Base-by-base conservation (phyloP, 202 grass and related monocot genomes). In the Elaeis oleifera region DNA sequence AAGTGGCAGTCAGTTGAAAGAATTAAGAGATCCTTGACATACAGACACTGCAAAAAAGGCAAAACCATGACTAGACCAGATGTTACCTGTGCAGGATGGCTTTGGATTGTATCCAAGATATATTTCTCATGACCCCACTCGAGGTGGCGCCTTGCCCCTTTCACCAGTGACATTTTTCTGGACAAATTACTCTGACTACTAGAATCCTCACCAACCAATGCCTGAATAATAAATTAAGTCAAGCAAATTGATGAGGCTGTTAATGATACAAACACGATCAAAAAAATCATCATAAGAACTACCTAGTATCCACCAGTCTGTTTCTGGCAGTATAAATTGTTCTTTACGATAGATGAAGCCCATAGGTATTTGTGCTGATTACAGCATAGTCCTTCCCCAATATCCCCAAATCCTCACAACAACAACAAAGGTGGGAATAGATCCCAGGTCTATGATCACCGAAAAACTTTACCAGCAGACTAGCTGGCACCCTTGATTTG, bases 111-210 rank as follows among this genome's bases (percentile, higher is more conserved):
- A 79, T 99, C 94, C 68, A 99, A 76, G 65, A 99, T 79, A 52
- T 84, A 99, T 68, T 99, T 99, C 59, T 94, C 85, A 84, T 99
- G 82, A 72, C 94, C 94, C 84, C 88, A 99, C 63, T 99, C 94
- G 78, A 99, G 94, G 68, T 94, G 94, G 18, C 22, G 76, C 52
- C 84, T 92, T 72, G 88, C 94, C 59, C 88, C 94, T 65, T 80
- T 86, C 65, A 99, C 78, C 63, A 99, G 73, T 11, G 75, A 79
- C 75, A 82, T 89, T 85, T 83, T 89, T 72, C 59, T 89, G 71
- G 85, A 99, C 72, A 75, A 61, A 32, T 84, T 99, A 64, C 23
- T 65, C 25, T 55, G 77, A 67, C 65, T 36, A 11, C 55, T 70
- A 11, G 44, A 71, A 71, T 75, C 82, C 79, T 99, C 94, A 18